Evolutionary conservation across 2,329 filamentous ascomycete genomes (phyloP).

Genomic region (Ilyonectria destructans): DNA sequence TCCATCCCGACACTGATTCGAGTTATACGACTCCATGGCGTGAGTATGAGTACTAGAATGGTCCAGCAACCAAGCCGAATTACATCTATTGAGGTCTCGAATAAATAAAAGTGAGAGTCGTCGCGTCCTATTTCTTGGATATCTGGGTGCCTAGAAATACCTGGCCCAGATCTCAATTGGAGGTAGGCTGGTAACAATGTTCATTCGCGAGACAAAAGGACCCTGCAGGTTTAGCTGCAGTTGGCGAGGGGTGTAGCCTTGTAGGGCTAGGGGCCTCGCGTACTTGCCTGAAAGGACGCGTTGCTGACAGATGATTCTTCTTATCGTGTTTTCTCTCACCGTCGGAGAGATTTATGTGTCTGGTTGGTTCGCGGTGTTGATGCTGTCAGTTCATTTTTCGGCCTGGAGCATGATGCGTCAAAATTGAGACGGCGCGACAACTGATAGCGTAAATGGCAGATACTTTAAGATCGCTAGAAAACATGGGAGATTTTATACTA

Average conservation of each 20-base stretch:
- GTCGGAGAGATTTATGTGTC: neutral
- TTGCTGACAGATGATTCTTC: neutral
- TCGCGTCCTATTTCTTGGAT: neutral
- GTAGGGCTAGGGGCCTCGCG: neutral
- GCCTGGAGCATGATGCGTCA: neutral
- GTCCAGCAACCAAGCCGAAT: neutral
- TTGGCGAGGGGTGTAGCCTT: neutral
- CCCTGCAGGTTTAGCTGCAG: constrained; percentile 6
- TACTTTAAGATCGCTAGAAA: neutral
- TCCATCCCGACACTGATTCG: constrained; percentile 49
- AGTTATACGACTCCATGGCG: constrained; percentile 46
- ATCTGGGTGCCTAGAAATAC: neutral
- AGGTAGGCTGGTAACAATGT: neutral
- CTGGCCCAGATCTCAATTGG: neutral
- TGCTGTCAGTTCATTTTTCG: neutral
- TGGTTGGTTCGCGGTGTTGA: neutral
- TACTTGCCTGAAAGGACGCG: constrained; percentile 1
- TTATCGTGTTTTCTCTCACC: neutral
- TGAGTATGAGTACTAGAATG: neutral
- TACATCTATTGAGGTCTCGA: neutral
- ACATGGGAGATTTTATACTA: neutral
- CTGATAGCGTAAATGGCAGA: neutral
- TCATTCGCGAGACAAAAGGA: constrained; percentile 1
- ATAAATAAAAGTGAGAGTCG: neutral
- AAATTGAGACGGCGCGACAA: neutral